Evolutionary conservation across 75 land plant genomes (phyloP).

Genomic region (Selaginella tamariscina): DNA sequence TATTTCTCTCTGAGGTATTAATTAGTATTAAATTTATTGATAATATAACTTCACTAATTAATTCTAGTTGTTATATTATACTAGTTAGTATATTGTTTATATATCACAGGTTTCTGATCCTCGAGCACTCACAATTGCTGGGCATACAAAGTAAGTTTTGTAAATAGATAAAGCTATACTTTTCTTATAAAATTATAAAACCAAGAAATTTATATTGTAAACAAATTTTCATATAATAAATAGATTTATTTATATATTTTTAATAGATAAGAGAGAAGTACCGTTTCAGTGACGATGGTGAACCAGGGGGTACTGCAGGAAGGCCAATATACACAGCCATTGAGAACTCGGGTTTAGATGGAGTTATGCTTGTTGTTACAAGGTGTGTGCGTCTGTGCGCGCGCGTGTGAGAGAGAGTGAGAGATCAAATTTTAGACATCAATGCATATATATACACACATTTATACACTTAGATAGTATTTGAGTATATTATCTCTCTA

Average conservation of each 20-base stretch:
- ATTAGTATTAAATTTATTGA: neutral
- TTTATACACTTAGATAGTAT: no score
- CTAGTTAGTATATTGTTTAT: neutral
- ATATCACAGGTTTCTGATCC: conserved; percentile 51
- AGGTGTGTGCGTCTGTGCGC: no score
- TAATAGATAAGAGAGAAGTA: conserved; percentile 56
- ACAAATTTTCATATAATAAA: neutral
- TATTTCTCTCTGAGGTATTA: conserved; percentile 57
- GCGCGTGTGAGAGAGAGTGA: no score
- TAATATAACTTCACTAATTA: neutral
- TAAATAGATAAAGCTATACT: neutral
- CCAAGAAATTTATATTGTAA: neutral
- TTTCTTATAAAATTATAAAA: neutral
- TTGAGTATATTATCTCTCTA: no score
- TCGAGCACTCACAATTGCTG: conserved; percentile 91
- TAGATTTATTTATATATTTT: neutral
- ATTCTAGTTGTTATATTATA: neutral
- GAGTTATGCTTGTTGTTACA: conserved; percentile 86
- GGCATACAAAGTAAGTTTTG: conserved; percentile 69
- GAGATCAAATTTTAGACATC: no score
- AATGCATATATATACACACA: no score
- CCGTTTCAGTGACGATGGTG: conserved; percentile 89
- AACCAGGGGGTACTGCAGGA: conserved; percentile 91
- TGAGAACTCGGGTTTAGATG: conserved; percentile 73
- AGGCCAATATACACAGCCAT: conserved; percentile 81